Evolutionary conservation across 495 filamentous ascomycete genomes (phyloP), one percentile per base, ranked within the genome.

Genomic region (Aspergillus haitiensis): DNA sequence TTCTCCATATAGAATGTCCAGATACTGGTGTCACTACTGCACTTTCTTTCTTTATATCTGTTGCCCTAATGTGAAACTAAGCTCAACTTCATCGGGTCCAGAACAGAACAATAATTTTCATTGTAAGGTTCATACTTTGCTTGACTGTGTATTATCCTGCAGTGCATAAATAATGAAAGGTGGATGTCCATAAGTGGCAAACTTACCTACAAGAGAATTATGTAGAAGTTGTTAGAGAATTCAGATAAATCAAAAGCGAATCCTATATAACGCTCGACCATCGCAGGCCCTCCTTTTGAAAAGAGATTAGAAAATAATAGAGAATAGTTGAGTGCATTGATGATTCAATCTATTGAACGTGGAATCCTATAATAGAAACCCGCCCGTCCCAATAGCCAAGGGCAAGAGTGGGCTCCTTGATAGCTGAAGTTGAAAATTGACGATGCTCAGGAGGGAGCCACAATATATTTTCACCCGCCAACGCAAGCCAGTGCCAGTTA

Each of bases 281-380:
- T 52, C 49, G 12, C 49, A 52, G 31, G 49, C 36, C 36, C 36
- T 39, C 36, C 36, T 39, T 52, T 47, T 47, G 34, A 9, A 54
- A 56, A 56, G 51, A 61, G 33, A 56, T 62, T 36, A 58, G 55
- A 53, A 58, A 54, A 53, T 62, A 62, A 40, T 42, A 44, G 54
- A 58, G 34, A 45, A 31, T 12, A 58, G 56, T 55, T 9, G 21
- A 55, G 31, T 8, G 31, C 37, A 58, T 54, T 42, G 40, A 37
- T 8, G 42, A 45, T 57, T 34, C 36, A 51, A 56, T 52, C 61
- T 60, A 15, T 54, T 66, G 63, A 49, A 60, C 40, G 51, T 61
- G 67, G 66, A 56, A 71, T 27, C 66, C 67, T 56, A 58, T 55
- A 55, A 55, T 55, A 55, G 57, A 69, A 70, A 60, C 74, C 67